Evolutionary conservation across 306 rosid genomes (phyloP).

Genomic region (Trifolium dubium): DNA sequence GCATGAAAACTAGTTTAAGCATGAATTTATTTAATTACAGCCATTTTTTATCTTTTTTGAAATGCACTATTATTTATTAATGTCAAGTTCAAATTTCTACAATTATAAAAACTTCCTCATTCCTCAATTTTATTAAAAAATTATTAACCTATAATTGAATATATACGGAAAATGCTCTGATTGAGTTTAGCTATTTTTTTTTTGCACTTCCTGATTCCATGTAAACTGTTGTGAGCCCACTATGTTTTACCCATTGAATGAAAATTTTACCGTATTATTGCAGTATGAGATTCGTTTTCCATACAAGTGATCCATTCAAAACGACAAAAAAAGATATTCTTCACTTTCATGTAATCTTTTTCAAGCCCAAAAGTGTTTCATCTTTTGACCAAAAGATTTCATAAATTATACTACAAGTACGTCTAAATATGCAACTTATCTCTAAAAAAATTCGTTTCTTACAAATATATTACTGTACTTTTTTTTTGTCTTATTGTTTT

Average conservation of each 20-base stretch:
- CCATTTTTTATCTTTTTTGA: not conserved
- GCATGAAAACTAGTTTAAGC: not conserved
- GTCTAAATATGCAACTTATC: no score
- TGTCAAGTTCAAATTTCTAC: no score
- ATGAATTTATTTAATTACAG: not conserved
- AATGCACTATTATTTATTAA: no score
- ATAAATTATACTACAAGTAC: no score
- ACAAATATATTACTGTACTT: no score
- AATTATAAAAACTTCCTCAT: no score
- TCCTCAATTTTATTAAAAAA: no score
- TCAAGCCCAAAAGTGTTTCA: not conserved
- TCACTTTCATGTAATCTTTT: constrained; percentile 6
- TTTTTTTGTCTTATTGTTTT: no score
- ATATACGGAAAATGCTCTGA: not conserved
- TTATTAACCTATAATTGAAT: constrained; percentile 25
- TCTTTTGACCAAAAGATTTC: constrained; percentile 24
- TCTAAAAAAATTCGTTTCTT: no score
- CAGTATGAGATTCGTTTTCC: constrained; percentile 35
- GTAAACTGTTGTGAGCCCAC: constrained; percentile 16
- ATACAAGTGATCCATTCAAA: constrained; percentile 29
- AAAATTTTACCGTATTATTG: constrained; percentile 19
- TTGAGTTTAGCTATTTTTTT: not conserved
- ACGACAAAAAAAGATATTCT: constrained; percentile 37
- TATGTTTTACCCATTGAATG: constrained; percentile 30
- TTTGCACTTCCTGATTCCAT: constrained; percentile 37